A percentile compares a stretch with the other conserved stretches of the same genome.
phyloP scores from a whole-genome alignment of 257 asterid genomes.

The Verbena officinalis region DNA sequence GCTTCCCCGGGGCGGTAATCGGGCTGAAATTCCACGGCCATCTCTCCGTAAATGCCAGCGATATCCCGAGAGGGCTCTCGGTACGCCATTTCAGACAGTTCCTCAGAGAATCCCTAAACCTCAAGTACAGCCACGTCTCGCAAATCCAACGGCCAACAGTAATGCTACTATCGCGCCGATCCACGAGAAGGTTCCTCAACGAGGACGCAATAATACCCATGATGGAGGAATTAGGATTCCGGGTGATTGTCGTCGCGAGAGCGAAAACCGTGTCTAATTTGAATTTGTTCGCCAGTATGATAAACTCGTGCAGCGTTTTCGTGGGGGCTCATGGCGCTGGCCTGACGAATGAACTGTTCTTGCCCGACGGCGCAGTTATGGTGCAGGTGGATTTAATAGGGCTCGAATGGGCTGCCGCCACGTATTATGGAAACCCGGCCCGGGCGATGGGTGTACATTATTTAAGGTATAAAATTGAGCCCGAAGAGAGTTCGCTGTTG shows the following conservation, averaged over 20 bases:
- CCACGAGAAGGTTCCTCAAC: slow-evolving; percentile 64
- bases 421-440: slow-evolving; percentile 69
- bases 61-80: slow-evolving; percentile 42
- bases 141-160: slow-evolving; percentile 57
- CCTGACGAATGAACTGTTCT: slow-evolving; percentile 75
- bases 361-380: slow-evolving; percentile 70
- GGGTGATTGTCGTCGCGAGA: slow-evolving; percentile 49
- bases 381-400: slow-evolving; percentile 83
- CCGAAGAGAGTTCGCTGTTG: slow-evolving; percentile 74
- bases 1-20: slow-evolving; percentile 73
- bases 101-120: slow-evolving; percentile 36
- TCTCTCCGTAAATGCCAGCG: slow-evolving; percentile 41
- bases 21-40: slow-evolving; percentile 78
- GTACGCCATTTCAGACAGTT: slow-evolving; percentile 36
- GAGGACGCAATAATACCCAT: slow-evolving; percentile 51
- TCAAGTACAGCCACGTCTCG: slow-evolving; percentile 38
- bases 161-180: slow-evolving; percentile 57
- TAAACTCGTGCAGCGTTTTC: slow-evolving; percentile 76
- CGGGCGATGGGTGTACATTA: slow-evolving; percentile 62
- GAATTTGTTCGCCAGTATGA: slow-evolving; percentile 46
- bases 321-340: slow-evolving; percentile 97
- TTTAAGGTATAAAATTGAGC: slow-evolving; percentile 68
- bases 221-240: slow-evolving; percentile 67
- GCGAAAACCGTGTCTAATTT: slow-evolving; percentile 63
- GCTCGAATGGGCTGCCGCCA: slow-evolving; percentile 81